Evolutionary conservation across 495 filamentous ascomycete species (phyloP).

Genomic region (Penicillium goetzii): DNA sequence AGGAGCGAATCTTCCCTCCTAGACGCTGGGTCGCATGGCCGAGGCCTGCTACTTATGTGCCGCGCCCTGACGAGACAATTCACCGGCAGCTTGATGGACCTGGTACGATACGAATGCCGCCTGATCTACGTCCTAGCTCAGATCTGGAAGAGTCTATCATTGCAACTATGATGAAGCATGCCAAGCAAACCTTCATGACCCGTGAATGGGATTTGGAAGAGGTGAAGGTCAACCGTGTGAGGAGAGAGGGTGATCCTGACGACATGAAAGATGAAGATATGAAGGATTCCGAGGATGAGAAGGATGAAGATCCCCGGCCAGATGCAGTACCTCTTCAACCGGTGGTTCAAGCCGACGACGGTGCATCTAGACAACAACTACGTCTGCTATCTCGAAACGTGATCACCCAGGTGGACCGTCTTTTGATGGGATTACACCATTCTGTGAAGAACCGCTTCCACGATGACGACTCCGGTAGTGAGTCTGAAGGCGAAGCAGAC

Average conservation of each 20-base stretch:
- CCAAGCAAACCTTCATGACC: conserved; percentile 61
- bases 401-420: conserved; percentile 64
- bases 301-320: conserved; percentile 20
- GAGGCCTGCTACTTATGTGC: conserved; percentile 60
- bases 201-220: conserved; percentile 38
- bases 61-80: conserved; percentile 54
- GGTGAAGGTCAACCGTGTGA: neutral
- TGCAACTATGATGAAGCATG: conserved; percentile 61
- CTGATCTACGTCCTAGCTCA: conserved; percentile 53
- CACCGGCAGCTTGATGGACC: conserved; percentile 47
- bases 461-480: conserved; percentile 30
- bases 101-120: conserved; percentile 49
- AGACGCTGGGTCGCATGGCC: conserved; percentile 82
- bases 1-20: conserved; percentile 39
- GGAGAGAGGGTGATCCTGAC: conserved; percentile 7
- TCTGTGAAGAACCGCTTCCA: conserved; percentile 51
- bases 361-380: conserved; percentile 60
- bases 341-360: conserved; percentile 63
- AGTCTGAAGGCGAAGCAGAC: conserved; percentile 25
- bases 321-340: conserved; percentile 39
- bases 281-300: conserved; percentile 20
- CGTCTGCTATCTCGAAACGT: conserved; percentile 67
- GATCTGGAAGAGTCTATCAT: conserved; percentile 69
- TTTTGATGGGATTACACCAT: conserved; percentile 69
- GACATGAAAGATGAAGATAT: conserved; percentile 12